Conservation (phyloP, 805 yeast genomes). For the Candida anglica region DNA sequence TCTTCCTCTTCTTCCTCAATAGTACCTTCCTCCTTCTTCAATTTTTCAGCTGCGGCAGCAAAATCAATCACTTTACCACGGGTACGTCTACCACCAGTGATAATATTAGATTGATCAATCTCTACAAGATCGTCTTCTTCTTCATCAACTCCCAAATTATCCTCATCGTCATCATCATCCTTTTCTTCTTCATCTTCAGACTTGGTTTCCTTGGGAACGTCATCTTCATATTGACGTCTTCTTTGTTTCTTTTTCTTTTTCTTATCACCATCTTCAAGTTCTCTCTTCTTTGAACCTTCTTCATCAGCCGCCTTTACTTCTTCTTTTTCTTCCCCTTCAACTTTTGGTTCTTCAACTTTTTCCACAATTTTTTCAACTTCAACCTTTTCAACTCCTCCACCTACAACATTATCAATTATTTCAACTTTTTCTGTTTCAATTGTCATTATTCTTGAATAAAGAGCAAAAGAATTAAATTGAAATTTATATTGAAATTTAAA, state of each 20-base stretch:
- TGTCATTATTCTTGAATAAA: no score
- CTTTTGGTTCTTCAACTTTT: conserved; percentile 10
- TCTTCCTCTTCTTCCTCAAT: conserved; percentile 42
- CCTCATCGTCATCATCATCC: conserved; percentile 50
- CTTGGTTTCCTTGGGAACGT: conserved; percentile 42
- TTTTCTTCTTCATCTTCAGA: conserved; percentile 43
- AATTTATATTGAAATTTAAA: no score
- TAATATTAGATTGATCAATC: conserved; percentile 79
- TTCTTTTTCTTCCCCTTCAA: conserved; percentile 10
- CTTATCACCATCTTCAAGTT: conserved; percentile 14
- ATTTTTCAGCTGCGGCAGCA: conserved; percentile 70
- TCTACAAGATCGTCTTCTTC: conserved; percentile 78
- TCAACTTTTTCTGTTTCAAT: background rate
- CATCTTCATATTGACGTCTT: conserved; percentile 57
- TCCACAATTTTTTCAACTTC: conserved; percentile 2
- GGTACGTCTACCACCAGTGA: conserved; percentile 82
- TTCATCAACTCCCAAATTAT: conserved; percentile 52
- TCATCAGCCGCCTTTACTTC: conserved; percentile 5
- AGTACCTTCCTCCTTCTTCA: conserved; percentile 47
- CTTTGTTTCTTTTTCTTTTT: conserved; percentile 49
- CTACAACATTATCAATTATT: background rate
- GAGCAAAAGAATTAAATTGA: no score
- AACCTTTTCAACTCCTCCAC: conserved; percentile 2
- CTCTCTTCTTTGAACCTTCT: conserved; percentile 7
- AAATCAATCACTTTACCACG: conserved; percentile 87